phyloP scores from a whole-genome alignment of 2,329 filamentous ascomycete species.

The Sporothrix brunneoviolacea region DNA sequence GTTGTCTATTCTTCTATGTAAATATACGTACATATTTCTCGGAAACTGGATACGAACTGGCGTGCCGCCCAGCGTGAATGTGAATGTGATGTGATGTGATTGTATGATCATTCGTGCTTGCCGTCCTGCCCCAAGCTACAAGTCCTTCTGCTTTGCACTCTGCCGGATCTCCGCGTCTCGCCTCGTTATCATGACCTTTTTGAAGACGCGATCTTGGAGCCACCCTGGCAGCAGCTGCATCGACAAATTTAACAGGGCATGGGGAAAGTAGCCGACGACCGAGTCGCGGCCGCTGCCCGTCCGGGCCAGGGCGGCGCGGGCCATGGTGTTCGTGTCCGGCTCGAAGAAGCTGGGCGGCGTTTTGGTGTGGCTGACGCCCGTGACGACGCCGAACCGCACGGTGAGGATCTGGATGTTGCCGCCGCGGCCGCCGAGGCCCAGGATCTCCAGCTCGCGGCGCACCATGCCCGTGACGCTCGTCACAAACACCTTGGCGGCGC shows the following conservation, averaged over 20 bases:
- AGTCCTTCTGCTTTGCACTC: neutral
- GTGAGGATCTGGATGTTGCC: conserved; percentile 20
- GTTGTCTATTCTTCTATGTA: too few species aligned
- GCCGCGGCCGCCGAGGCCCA: conserved; percentile 4
- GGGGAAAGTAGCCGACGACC: conserved; percentile 19
- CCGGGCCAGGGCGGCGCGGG: conserved; percentile 18
- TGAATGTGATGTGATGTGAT: too few species aligned
- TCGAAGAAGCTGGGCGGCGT: conserved; percentile 14
- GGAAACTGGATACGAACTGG: too few species aligned
- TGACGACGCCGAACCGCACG: conserved; percentile 19
- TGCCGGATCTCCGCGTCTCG: neutral
- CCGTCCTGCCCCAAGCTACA: too few species aligned
- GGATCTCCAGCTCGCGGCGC: conserved; percentile 16
- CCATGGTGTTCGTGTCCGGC: conserved; percentile 19
- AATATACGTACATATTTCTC: too few species aligned
- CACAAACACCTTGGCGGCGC: conserved; percentile 25
- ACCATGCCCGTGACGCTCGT: conserved; percentile 14
- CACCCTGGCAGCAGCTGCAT: conserved; percentile 11
- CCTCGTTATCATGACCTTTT: neutral
- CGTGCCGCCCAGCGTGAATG: too few species aligned
- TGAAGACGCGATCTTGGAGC: neutral
- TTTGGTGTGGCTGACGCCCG: conserved; percentile 17
- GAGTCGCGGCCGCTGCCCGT: conserved; percentile 19
- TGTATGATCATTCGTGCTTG: too few species aligned
- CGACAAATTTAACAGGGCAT: conserved; percentile 14